phyloP scores from a whole-genome alignment of 768 basidiomycete genomes.

The Agrocybe praecox region DNA sequence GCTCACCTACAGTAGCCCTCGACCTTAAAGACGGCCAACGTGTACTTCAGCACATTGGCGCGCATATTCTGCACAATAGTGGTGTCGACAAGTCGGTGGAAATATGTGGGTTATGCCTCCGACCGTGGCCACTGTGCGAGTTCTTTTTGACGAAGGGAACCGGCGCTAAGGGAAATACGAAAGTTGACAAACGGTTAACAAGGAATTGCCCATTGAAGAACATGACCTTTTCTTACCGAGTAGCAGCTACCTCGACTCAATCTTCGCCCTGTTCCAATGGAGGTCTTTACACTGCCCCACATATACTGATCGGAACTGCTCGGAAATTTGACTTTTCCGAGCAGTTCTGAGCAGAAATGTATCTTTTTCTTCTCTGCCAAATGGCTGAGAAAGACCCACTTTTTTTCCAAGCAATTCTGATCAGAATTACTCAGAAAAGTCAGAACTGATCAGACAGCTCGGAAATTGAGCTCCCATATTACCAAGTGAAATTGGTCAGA shows the following conservation, averaged over 20 bases:
- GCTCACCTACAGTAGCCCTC: constrained; percentile 10
- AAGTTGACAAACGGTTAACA: constrained; percentile 16
- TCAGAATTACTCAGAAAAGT: too few species aligned
- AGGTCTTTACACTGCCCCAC: too few species aligned
- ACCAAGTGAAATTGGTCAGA: too few species aligned
- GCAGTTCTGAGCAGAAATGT: too few species aligned
- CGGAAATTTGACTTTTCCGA: too few species aligned
- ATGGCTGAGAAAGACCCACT: too few species aligned
- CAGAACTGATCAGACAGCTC: too few species aligned
- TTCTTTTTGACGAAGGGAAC: constrained; percentile 24
- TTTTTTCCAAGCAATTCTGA: too few species aligned
- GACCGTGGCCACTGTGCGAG: constrained; percentile 17
- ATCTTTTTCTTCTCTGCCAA: too few species aligned
- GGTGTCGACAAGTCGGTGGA: constrained; percentile 8
- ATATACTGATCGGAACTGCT: too few species aligned
- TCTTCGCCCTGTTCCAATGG: constrained; percentile 23
- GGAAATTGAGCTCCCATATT: too few species aligned
- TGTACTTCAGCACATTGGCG: constrained; percentile 26
- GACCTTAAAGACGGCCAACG: constrained; percentile 17
- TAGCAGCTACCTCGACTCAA: constrained; percentile 8
- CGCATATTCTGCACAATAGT: constrained; percentile 27
- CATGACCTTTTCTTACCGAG: constrained; percentile 16
- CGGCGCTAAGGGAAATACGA: constrained; percentile 13
- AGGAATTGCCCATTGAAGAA: constrained; percentile 15
- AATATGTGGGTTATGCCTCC: constrained; percentile 29